phyloP scores from a whole-genome alignment of 805 yeast genomes.

The Candida rishiriensis region DNA sequence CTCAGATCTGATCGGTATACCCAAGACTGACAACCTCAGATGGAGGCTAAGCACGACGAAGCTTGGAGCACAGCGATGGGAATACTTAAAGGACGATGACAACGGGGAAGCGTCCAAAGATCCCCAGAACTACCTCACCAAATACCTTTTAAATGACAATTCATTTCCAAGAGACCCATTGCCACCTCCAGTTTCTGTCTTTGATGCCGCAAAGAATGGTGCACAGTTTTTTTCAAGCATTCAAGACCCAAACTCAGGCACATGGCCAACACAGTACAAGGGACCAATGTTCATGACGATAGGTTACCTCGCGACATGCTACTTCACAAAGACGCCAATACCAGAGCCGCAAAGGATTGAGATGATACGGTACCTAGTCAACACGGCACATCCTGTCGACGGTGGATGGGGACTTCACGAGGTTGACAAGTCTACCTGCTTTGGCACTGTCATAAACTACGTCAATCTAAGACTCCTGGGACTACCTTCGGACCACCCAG shows the following conservation, averaged over 20 bases:
- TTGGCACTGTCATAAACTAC: slow-evolving; percentile 89
- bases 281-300: slow-evolving; percentile 98
- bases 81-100: slow-evolving; percentile 39
- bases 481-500: slow-evolving; percentile 66
- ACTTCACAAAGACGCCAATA: slow-evolving; percentile 64
- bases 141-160: slow-evolving; percentile 38
- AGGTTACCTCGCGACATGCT: slow-evolving; percentile 75
- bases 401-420: slow-evolving; percentile 99
- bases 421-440: slow-evolving; percentile 88
- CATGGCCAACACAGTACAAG: slow-evolving; percentile 86
- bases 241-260: slow-evolving; percentile 79
- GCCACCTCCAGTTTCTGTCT: slow-evolving; percentile 33
- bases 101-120: slow-evolving; percentile 35
- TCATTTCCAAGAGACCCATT: slow-evolving; percentile 13
- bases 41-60: slow-evolving; percentile 76
- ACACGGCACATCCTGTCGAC: slow-evolving; percentile 92
- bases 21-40: slow-evolving; percentile 58
- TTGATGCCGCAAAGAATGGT: slow-evolving; percentile 66
- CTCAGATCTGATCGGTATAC: slow-evolving; percentile 68
- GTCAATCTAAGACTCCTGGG: slow-evolving; percentile 80
- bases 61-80: slow-evolving; percentile 82
- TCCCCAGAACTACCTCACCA: slow-evolving; percentile 52
- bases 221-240: slow-evolving; percentile 62
- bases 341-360: slow-evolving; percentile 65
- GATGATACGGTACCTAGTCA: slow-evolving; percentile 80